Evolutionary conservation across 2,329 filamentous ascomycete species (phyloP), one percentile per base, ranked within the genome.

Genomic region (Penicillium polonicum): DNA sequence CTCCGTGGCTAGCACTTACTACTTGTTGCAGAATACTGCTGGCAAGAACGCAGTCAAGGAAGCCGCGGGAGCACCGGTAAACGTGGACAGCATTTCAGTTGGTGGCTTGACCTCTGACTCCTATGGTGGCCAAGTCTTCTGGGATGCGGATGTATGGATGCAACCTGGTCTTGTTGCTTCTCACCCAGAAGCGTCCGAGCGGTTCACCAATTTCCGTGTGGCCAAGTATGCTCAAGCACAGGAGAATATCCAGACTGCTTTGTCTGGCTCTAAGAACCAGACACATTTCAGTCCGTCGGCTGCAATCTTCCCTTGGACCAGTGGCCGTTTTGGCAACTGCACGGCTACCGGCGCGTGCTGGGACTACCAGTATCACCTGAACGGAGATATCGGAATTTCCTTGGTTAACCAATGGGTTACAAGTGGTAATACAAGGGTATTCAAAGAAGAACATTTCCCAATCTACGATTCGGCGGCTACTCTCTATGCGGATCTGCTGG

Each of bases 351-450:
- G 83, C 2, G 80, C 83, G 27, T 90, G 87, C 70, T 88, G 86
- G 64, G 87, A 90, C 70, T 89, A 90, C 62, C 81, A 90, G 68
- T 90, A 90, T 65, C 87, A 90, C 69, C 65, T 90, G 38, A 89
- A 89, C 64, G 85, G 86, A 8, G 87, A 89, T 63, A 88, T 90
- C 63, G 85, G 83, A 0, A 75, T 88, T 31, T 79, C 84, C 1
- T 76, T 88, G 58, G 79, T 83, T 64, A 86, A 87, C 52, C 83
- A 87, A 59, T 85, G 81, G 75, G 77, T 83, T 17, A 79, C 81
- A 2, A 86, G 83, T 46, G 86, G 85, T 17, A 83, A 88, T 66
- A 80, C 78, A 1, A 67, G 79, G 2, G 80, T 78, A 57, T 87
- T 88, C 72, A 78, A 79, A 19, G 71, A 80, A 2, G 73, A 79